Evolutionary conservation across 2,329 filamentous ascomycete species (phyloP).

Genomic region (Leptoxyphium fumago): DNA sequence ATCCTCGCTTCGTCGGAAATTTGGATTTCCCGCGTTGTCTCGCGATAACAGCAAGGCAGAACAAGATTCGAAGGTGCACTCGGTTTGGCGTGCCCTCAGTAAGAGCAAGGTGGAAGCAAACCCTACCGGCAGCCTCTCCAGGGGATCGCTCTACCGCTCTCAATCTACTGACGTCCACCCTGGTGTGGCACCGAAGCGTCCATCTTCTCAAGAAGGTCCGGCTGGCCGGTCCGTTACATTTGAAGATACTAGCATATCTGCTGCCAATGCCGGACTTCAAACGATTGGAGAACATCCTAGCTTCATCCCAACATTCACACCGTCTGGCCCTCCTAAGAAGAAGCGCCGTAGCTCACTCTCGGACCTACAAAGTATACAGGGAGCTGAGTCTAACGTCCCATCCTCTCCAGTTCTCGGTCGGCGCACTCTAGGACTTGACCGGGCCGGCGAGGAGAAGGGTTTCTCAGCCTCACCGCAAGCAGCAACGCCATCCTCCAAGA

Average conservation of each 20-base stretch:
- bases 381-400: slow-evolving; percentile 7
- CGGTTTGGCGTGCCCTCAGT: slow-evolving; percentile 77
- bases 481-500: slow-evolving; percentile 20
- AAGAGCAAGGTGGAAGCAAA: slow-evolving; percentile 35
- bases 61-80: slow-evolving; percentile 53
- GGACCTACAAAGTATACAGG: slow-evolving; percentile 60
- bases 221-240: slow-evolving; percentile 14
- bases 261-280: slow-evolving; percentile 23
- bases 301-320: slow-evolving; percentile 29
- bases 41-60: slow-evolving; percentile 66
- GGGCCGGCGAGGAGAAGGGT: slow-evolving; percentile 13
- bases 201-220: slow-evolving; percentile 41
- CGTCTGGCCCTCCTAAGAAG: slow-evolving; percentile 41
- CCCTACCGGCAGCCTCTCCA: slow-evolving; percentile 50
- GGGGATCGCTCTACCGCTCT: slow-evolving; percentile 51
- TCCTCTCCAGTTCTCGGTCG: slow-evolving; percentile 11
- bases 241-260: slow-evolving; percentile 20
- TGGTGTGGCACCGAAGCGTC: slow-evolving; percentile 32
- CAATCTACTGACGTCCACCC: slow-evolving; percentile 62
- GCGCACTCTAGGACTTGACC: slow-evolving; percentile 9
- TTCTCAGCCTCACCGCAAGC: slow-evolving; percentile 23
- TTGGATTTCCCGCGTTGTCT: slow-evolving; percentile 59
- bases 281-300: slow-evolving; percentile 36
- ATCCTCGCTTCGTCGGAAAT: slow-evolving; percentile 70
- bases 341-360: slow-evolving; percentile 87